Evolutionary conservation across 306 rosid genomes (phyloP).

Genomic region (Ziziphus jujuba): DNA sequence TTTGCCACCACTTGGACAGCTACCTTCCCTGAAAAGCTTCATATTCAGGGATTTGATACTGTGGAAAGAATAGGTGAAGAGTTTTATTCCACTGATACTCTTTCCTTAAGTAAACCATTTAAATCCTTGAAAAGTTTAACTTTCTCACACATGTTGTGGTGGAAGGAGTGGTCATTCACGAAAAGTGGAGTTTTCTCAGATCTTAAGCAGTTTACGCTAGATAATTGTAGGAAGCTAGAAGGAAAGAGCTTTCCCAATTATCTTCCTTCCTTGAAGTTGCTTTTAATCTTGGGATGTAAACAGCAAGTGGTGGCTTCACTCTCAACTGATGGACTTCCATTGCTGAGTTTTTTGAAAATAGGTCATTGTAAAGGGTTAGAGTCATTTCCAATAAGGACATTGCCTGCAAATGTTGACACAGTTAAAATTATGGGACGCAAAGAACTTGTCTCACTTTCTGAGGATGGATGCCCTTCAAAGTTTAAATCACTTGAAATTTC

Average conservation of each 20-base stretch:
- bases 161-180: constrained; percentile 4
- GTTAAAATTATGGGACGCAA: too few relatives aligned
- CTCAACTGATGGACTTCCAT: not conserved
- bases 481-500: too few relatives aligned
- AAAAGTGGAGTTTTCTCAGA: not conserved
- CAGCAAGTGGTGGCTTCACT: too few relatives aligned
- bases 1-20: constrained; percentile 15
- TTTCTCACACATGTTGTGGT: not conserved
- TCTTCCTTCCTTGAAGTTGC: constrained; percentile 1
- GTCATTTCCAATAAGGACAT: constrained; percentile 1
- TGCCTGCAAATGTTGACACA: too few relatives aligned
- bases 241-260: too few relatives aligned
- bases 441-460: not conserved
- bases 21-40: constrained; percentile 16
- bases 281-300: not conserved
- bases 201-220: not conserved
- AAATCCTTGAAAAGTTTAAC: not conserved
- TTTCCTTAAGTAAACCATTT: not conserved
- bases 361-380: constrained; percentile 4
- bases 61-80: not conserved
- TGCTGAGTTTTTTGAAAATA: too few relatives aligned
- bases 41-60: not conserved
- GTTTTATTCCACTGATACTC: not conserved
- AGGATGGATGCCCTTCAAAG: constrained; percentile 21
- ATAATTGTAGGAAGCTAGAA: not conserved